Conservation (phyloP, 176 grass and related monocot genomes). For the Zoysia pacifica region DNA sequence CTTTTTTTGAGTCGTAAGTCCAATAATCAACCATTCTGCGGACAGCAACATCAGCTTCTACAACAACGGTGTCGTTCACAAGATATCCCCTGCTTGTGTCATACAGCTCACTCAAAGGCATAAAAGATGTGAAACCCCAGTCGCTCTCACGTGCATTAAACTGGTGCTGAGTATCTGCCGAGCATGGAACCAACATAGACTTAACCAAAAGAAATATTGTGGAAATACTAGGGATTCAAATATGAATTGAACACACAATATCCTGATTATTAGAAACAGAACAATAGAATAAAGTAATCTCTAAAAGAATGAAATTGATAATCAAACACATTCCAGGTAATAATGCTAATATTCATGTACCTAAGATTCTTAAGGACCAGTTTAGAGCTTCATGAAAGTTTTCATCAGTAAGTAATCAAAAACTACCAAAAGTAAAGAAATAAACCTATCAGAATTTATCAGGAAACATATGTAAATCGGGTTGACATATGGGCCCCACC, state of each 20-base stretch:
- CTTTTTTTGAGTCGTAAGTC: constrained; percentile 97
- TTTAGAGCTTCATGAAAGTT: constrained; percentile 21
- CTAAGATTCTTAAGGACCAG: background rate
- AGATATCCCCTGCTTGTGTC: constrained; percentile 89
- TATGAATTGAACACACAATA: background rate
- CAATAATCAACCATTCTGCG: constrained; percentile 90
- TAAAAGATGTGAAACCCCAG: constrained; percentile 99
- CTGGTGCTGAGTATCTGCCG: constrained; percentile 95
- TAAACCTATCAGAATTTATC: background rate
- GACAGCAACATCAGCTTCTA: constrained; percentile 94
- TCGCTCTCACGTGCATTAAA: constrained; percentile 98
- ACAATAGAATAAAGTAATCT: background rate
- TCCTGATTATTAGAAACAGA: background rate
- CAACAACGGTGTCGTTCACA: constrained; percentile 71
- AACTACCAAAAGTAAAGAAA: constrained; percentile 15
- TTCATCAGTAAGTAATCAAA: background rate
- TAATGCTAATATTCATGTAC: background rate
- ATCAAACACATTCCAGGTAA: background rate
- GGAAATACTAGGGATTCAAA: constrained; percentile 23
- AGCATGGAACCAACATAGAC: constrained; percentile 34
- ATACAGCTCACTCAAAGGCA: constrained; percentile 96
- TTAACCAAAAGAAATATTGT: constrained; percentile 28
- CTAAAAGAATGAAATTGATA: background rate
- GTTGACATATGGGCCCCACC: background rate
- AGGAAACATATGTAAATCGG: background rate